Evolutionary conservation across 768 basidiomycete species (phyloP).

Genomic region (Pleurotus ostreatus): DNA sequence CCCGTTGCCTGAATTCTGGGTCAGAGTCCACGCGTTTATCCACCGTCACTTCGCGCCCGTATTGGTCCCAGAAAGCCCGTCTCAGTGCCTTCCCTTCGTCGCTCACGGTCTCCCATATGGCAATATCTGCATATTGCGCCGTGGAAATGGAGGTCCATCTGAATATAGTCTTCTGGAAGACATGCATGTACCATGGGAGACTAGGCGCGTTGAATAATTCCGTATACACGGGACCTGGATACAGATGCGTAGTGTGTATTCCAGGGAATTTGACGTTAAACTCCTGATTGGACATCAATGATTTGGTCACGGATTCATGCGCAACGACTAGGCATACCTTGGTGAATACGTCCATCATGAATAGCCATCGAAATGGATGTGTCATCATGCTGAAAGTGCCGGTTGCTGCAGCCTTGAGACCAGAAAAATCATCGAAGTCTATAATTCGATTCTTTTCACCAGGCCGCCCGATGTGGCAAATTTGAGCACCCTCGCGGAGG

Average conservation of each 20-base stretch:
- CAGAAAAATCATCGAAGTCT: not conserved
- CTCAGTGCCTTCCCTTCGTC: not conserved
- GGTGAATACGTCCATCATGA: not conserved
- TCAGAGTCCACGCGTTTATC: not conserved
- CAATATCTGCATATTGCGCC: not conserved
- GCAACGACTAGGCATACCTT: not conserved
- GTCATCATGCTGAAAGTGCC: not conserved
- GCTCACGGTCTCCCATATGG: not conserved
- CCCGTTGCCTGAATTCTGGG: not conserved
- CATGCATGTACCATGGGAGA: conserved; percentile 1
- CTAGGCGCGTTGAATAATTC: not conserved
- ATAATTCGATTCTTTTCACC: not conserved
- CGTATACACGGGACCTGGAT: not conserved
- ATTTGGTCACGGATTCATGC: not conserved
- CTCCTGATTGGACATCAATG: not conserved
- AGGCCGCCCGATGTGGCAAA: not conserved
- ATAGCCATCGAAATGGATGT: not conserved
- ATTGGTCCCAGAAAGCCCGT: conserved; percentile 4
- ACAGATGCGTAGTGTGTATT: not conserved
- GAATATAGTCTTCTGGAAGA: not conserved
- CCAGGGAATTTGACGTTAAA: conserved; percentile 1
- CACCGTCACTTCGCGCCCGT: not conserved
- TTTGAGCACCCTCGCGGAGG: not conserved
- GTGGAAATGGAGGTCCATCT: not conserved
- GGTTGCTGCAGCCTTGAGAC: not conserved